phyloP scores from a whole-genome alignment of 2,329 filamentous ascomycete genomes.

The Coleophoma cylindrospora region DNA sequence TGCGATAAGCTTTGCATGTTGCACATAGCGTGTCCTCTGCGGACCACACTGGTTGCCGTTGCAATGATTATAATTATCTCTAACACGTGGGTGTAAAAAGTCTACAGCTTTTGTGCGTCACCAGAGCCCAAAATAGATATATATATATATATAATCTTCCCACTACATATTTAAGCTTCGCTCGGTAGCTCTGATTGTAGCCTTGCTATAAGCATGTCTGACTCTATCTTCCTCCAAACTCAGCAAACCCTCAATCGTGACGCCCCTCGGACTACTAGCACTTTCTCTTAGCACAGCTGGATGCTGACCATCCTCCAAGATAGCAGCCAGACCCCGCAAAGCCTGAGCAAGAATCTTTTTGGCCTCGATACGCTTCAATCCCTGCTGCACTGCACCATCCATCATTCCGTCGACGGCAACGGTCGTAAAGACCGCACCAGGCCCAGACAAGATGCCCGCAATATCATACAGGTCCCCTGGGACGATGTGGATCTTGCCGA shows the following conservation, averaged over 20 bases:
- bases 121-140: no score
- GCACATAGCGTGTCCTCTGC: no score
- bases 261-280: slow-evolving; percentile 71
- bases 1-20: no score
- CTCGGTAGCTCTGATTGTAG: slow-evolving; percentile 63
- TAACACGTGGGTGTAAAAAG: no score
- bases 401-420: slow-evolving; percentile 71
- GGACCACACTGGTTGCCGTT: no score
- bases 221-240: slow-evolving; percentile 70
- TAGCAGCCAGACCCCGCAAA: slow-evolving; percentile 48
- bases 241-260: slow-evolving; percentile 70
- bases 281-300: slow-evolving; percentile 71
- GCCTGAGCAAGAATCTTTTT: slow-evolving; percentile 73
- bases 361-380: slow-evolving; percentile 66
- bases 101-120: no score
- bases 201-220: slow-evolving; percentile 60
- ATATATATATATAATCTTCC: background rate
- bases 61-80: no score
- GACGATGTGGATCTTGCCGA: slow-evolving; percentile 65
- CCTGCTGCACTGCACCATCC: slow-evolving; percentile 76
- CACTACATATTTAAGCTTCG: slow-evolving; percentile 11
- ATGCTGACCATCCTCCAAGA: slow-evolving; percentile 61
- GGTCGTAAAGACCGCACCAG: slow-evolving; percentile 70
- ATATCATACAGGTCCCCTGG: slow-evolving; percentile 67
- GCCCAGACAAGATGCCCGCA: slow-evolving; percentile 67